Percentiles rank a stretch among this genome's conserved stretches.
Evolutionary conservation across 305 asterid species (phyloP).

Genomic region (Salvia sclarea): DNA sequence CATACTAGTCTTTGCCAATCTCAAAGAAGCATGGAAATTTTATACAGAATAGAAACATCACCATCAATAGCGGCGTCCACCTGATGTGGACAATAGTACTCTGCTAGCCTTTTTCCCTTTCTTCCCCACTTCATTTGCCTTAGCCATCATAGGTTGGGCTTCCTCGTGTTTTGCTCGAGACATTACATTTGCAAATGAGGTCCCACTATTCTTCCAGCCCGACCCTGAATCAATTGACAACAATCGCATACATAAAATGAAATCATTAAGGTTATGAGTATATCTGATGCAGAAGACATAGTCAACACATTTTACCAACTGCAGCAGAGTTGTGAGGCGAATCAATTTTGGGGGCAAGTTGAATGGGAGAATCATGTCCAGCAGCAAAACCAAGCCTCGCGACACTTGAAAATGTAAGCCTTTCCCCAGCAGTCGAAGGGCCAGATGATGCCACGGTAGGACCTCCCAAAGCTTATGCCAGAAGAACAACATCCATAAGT

Average conservation of each 20-base stretch:
- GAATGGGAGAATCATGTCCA: slow-evolving; percentile 74
- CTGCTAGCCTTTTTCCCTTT: slow-evolving; percentile 78
- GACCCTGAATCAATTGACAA: slow-evolving; percentile 37
- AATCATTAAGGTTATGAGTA: not conserved
- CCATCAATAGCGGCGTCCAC: slow-evolving; percentile 82
- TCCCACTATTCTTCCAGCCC: slow-evolving; percentile 49
- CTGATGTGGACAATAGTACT: slow-evolving; percentile 75
- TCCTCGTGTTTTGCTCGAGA: slow-evolving; percentile 60
- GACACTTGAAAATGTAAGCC: slow-evolving; percentile 70
- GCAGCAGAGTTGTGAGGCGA: slow-evolving; percentile 40
- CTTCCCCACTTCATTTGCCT: slow-evolving; percentile 58
- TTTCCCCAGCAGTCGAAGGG: slow-evolving; percentile 55
- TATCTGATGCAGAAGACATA: not conserved
- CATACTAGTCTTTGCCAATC: not conserved
- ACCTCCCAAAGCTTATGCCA: slow-evolving; percentile 69
- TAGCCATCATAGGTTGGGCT: slow-evolving; percentile 33
- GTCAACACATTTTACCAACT: slow-evolving; percentile 36
- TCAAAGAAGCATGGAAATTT: not conserved
- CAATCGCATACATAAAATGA: slow-evolving; percentile 6
- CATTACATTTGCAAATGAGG: slow-evolving; percentile 68
- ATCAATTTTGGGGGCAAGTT: slow-evolving; percentile 34
- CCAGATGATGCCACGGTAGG: slow-evolving; percentile 53
- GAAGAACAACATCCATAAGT: slow-evolving; percentile 32
- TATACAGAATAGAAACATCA: not conserved
- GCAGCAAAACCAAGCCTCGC: slow-evolving; percentile 97